Evolutionary conservation across 345 rosid genomes (phyloP).

Genomic region (Pseudoturritis turrita): DNA sequence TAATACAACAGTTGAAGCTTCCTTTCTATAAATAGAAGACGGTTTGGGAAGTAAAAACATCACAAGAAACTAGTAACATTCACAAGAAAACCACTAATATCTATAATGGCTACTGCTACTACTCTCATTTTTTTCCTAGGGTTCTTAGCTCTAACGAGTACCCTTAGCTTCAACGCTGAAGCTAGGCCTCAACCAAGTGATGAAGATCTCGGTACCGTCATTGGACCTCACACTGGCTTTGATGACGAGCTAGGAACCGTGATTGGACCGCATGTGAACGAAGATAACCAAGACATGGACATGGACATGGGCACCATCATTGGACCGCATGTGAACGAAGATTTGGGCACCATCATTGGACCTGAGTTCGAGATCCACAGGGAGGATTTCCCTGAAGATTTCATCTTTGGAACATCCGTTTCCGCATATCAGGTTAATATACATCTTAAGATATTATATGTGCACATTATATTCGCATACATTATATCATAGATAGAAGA

Average conservation of each 20-base stretch:
- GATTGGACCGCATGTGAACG: conserved; percentile 13
- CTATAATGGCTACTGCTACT: not conserved
- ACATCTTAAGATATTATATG: not conserved
- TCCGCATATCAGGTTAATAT: conserved; percentile 30
- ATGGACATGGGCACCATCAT: not conserved
- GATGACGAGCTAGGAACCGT: conserved; percentile 24
- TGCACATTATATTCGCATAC: not conserved
- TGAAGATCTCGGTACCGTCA: conserved; percentile 23
- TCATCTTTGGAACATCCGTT: conserved; percentile 30
- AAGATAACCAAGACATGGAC: not conserved
- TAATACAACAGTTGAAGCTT: not conserved
- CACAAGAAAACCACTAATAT: conserved; percentile 1
- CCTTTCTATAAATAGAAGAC: conserved; percentile 26
- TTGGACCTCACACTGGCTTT: conserved; percentile 18
- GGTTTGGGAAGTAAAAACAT: not conserved
- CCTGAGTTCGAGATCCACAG: conserved; percentile 24
- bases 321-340: not conserved
- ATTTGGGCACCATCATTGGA: conserved; percentile 26
- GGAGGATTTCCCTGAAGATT: conserved; percentile 20
- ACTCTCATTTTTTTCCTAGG: conserved; percentile 18
- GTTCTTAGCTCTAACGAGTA: conserved; percentile 5
- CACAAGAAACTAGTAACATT: not conserved
- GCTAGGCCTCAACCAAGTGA: conserved; percentile 30
- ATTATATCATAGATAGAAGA: not conserved
- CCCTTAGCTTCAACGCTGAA: conserved; percentile 21